Evolutionary conservation across 129 eudicot species (phyloP), one percentile per base, ranked within the genome.

Genomic region (Arctium minus): DNA sequence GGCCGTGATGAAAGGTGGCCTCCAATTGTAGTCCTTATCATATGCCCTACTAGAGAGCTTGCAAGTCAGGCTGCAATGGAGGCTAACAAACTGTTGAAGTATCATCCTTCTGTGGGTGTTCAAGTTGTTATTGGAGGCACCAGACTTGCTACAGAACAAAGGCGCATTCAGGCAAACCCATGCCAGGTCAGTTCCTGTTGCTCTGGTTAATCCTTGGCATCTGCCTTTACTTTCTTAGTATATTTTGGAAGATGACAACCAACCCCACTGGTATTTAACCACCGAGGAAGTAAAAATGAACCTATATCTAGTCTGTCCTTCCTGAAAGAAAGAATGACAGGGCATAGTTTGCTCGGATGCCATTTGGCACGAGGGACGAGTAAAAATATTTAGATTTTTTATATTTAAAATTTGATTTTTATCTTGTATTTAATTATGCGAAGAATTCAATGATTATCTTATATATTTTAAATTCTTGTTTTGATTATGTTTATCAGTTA

Each of bases 81-180:
- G 87, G 99, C 98, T 77, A 90, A 92, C 74, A 96, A 65, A 4
- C 78, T 96, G 82, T 84, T 93, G 37, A 96, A 93, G 79, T 96
- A 93, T 86, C 98, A 96, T 87, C 88, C 98, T 32, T 93, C 97
- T 13, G 84, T 96, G 74, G 98, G 99, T 15, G 98, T 96, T 86
- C 99, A 96, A 92, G 98, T 96, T 84, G 99, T 96, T 38, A 96
- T 92, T 15, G 99, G 99, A 18, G 99, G 99, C 70, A 96, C 99
- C 46, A 81, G 99, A 84, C 89, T 96, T 82, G 86, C 96, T 70
- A 62, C 89, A 64, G 99, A 96, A 78, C 99, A 96, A 83, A 92
- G 95, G 82, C 92, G 96, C 65, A 86, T 96, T 85, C 97, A 93
- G 82, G 88, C 97, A 37, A 96, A 96, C 81, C 97, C 97, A 8